Base-by-base conservation (phyloP, 768 basidiomycete genomes). In the Tricholoma matsutake region DNA sequence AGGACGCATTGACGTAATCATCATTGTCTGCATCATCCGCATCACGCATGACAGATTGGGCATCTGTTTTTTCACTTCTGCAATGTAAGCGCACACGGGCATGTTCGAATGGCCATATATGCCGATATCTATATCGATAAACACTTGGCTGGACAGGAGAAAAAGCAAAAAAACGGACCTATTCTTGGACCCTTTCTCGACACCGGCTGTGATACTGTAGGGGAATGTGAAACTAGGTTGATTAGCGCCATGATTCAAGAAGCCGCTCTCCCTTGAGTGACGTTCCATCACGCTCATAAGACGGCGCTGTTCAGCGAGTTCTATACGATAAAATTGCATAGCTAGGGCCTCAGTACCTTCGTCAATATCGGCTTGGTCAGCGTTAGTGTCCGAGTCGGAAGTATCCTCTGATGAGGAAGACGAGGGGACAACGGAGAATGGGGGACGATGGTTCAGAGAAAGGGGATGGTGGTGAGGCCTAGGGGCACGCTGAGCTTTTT, bases 31-130 rank as follows among this genome's bases (percentile, higher is more conserved):
- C 71, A 2, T 65, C 63, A n/a, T 61, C 53, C 3, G 16, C 22
- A 25, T 53, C 16, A n/a, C 47, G 25, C 28, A 13, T 28, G 13
- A 49, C 11, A 49, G 22, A 25, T 25, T 13, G 3, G 18, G 41
- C 6, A 11, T 22, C 28, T 32, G 8, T n/a, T 6, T 35, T 35
- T 39, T 57, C 64, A 54, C 60, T 66, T 41, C 66, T 66, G 35
- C 74, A 70, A 59, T 81, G 77, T 56, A 98, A 78, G 52, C 88
- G 82, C 4, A 98, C 95, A 39, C 96, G 88, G 20, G 96, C 90
- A 68, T 96, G 94, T 69, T 96, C 95, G 64, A 95, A 98, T 0
- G 96, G 96, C 93, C 95, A 98, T 60, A 98, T 97, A 71, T 98
- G 91, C 61, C 90, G 88, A 76, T 97, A 98, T 63, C 94, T 94